phyloP scores from a whole-genome alignment of 768 basidiomycete genomes.

The Suillus decipiens region DNA sequence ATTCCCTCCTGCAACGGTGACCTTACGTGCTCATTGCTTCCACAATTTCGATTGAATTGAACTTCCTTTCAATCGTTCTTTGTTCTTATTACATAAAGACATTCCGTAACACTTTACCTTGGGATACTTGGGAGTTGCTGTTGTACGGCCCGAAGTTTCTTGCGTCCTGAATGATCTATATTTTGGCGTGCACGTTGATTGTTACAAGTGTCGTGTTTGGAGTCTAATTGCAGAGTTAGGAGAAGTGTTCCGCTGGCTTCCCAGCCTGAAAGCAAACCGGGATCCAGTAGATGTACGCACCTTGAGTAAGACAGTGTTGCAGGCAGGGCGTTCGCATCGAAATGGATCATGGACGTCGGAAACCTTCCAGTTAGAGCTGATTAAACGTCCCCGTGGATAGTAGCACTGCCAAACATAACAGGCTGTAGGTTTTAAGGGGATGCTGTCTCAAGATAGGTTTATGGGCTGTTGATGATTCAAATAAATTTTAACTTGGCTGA shows the following conservation, averaged over 20 bases:
- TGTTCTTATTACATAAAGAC: constrained; percentile 8
- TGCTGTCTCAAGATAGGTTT: not conserved
- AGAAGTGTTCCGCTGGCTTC: not conserved
- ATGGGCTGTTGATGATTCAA: not conserved
- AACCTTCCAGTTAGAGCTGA: not conserved
- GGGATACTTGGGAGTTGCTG: constrained; percentile 21
- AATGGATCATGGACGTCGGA: not conserved
- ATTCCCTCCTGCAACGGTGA: not conserved
- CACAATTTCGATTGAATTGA: constrained; percentile 6
- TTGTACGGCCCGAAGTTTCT: constrained; percentile 19
- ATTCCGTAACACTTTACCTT: constrained; percentile 9
- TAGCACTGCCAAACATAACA: not conserved
- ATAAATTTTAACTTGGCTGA: not conserved
- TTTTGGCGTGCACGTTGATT: not conserved
- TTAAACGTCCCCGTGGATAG: not conserved
- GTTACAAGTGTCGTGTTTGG: not conserved
- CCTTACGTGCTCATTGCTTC: constrained; percentile 11
- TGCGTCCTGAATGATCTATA: constrained; percentile 19
- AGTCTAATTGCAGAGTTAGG: not conserved
- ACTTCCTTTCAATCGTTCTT: constrained; percentile 3
- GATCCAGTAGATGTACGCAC: not conserved
- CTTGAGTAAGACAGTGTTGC: too few species aligned
- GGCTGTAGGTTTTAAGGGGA: not conserved
- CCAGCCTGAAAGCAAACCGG: not conserved
- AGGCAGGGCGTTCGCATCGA: too few species aligned